Conservation (phyloP, 305 asterid species). For the Plantago coronopus region DNA sequence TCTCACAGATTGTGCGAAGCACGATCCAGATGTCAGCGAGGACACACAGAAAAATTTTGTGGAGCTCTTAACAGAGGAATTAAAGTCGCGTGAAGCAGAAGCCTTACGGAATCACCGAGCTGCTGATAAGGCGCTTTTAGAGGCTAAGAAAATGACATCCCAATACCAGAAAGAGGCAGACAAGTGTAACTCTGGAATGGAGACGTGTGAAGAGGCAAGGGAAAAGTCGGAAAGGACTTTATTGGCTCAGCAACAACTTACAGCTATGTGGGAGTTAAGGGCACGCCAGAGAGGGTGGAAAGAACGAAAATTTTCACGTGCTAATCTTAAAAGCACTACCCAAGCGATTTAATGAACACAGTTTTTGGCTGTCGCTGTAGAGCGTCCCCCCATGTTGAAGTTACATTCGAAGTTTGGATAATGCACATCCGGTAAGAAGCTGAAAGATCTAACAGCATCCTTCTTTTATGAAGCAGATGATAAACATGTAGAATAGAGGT, state of each 20-base stretch:
- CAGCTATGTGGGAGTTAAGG: slow-evolving; percentile 76
- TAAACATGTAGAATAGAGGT: slow-evolving; percentile 26
- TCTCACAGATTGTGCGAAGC: slow-evolving; percentile 77
- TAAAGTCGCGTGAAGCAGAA: slow-evolving; percentile 79
- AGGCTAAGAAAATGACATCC: slow-evolving; percentile 88
- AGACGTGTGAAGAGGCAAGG: slow-evolving; percentile 93
- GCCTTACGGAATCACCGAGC: slow-evolving; percentile 76
- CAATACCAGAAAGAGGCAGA: slow-evolving; percentile 97
- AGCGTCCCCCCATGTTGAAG: too few relatives aligned
- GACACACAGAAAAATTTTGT: slow-evolving; percentile 85
- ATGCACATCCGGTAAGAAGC: too few relatives aligned
- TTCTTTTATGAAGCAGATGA: slow-evolving; percentile 24
- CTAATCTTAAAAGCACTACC: slow-evolving; percentile 31
- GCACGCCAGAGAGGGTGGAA: slow-evolving; percentile 92
- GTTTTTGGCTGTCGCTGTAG: too few relatives aligned
- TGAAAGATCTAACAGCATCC: neutral
- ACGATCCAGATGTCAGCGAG: slow-evolving; percentile 73
- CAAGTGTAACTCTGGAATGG: slow-evolving; percentile 98
- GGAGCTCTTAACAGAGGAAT: slow-evolving; percentile 79
- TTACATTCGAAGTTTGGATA: too few relatives aligned
- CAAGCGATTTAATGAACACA: slow-evolving; percentile 27
- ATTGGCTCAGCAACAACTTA: slow-evolving; percentile 61
- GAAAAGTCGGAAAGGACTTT: slow-evolving; percentile 77
- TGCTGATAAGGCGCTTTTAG: slow-evolving; percentile 84
- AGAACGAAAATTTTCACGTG: slow-evolving; percentile 49